Evolutionary conservation across 2,329 filamentous ascomycete species (phyloP).

Genomic region (Xylariaceae sp.): DNA sequence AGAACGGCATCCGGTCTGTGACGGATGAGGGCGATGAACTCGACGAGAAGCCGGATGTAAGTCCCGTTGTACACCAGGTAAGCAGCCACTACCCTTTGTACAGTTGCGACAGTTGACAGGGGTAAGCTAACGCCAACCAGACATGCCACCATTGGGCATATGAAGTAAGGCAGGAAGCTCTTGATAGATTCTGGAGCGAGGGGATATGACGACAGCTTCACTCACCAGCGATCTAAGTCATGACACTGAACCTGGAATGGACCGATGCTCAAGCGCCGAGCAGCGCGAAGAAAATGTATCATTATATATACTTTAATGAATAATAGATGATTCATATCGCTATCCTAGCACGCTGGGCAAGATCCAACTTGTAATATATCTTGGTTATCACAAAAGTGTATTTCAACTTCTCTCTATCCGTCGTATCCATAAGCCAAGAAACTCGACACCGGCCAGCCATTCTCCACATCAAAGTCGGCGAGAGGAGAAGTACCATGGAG

Average conservation of each 20-base stretch:
- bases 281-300: no score
- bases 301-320: no score
- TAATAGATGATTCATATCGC: no score
- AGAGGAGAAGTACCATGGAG: slow-evolving; percentile 35
- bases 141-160: slow-evolving; percentile 55
- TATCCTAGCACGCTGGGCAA: no score
- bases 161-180: slow-evolving; percentile 45
- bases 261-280: no score
- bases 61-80: slow-evolving; percentile 48
- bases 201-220: slow-evolving; percentile 9
- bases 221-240: no score
- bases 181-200: slow-evolving; percentile 45
- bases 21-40: slow-evolving; percentile 43
- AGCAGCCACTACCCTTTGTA: not conserved
- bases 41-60: slow-evolving; percentile 40
- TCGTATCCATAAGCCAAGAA: slow-evolving; percentile 27
- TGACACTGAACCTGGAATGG: no score
- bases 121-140: slow-evolving; percentile 22
- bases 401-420: slow-evolving; percentile 3
- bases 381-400: no score
- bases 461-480: slow-evolving; percentile 31
- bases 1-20: slow-evolving; percentile 38
- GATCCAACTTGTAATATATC: no score
- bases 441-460: slow-evolving; percentile 37
- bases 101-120: not conserved